These are phyloP conservation scores for Apiosordaria backusii DNA, from an alignment of 495 filamentous ascomycete species.

Conservation along the genomic window DNA sequence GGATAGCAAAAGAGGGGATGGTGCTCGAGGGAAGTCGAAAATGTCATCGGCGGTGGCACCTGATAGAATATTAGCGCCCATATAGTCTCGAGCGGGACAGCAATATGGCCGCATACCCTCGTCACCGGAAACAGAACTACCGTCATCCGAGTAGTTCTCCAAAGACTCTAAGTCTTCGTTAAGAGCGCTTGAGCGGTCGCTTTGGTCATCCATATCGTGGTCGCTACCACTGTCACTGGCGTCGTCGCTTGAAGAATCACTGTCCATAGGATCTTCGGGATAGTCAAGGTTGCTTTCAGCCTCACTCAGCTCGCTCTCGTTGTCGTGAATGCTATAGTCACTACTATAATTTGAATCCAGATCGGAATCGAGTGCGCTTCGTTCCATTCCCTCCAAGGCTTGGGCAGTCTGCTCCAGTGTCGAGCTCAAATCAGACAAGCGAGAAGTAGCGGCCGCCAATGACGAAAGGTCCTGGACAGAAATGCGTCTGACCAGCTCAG, in stretches of 20 bases:
- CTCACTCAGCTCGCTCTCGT: background rate
- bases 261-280: conserved; percentile 13
- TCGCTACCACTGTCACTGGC: conserved; percentile 32
- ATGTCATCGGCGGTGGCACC: background rate
- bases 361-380: background rate
- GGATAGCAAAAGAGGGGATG: background rate
- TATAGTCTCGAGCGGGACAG: background rate
- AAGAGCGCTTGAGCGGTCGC: background rate
- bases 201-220: conserved; percentile 14
- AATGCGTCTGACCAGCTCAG: background rate
- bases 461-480: background rate
- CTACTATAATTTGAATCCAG: background rate
- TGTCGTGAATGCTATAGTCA: background rate
- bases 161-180: conserved; percentile 1
- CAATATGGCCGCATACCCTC: background rate
- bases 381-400: background rate
- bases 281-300: conserved; percentile 20
- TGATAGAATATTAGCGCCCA: background rate
- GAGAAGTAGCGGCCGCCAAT: background rate
- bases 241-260: background rate
- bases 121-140: background rate
- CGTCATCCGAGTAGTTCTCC: background rate
- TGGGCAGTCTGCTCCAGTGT: background rate
- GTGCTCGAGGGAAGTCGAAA: background rate
- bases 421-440: background rate